These are phyloP conservation scores for Sporothrix pseudoabietina DNA, from an alignment of 2,329 filamentous ascomycete species.

Conservation along the genomic window DNA sequence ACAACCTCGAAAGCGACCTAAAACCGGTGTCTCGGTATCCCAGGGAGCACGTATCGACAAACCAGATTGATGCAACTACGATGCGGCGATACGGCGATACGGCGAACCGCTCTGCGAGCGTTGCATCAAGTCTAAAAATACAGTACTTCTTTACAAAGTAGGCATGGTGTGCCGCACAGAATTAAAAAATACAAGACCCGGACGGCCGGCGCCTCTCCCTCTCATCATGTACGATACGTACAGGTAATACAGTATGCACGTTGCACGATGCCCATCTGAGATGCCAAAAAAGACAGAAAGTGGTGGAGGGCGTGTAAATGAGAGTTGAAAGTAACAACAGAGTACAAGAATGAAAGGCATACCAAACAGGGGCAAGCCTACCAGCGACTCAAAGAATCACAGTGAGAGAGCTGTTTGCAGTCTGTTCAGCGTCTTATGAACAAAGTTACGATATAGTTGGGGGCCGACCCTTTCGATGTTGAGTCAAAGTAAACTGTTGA, in stretches of 20 bases:
- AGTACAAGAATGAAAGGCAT: conserved; percentile 1
- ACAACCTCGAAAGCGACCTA: not conserved
- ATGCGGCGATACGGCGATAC: not conserved
- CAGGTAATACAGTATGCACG: too few species aligned
- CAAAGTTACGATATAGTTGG: not conserved
- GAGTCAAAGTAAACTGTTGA: not conserved
- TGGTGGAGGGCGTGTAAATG: not conserved
- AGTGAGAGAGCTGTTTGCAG: not conserved
- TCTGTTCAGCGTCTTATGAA: not conserved
- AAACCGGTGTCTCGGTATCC: not conserved
- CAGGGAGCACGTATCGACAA: too few species aligned
- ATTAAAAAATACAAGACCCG: not conserved
- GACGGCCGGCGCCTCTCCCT: not conserved
- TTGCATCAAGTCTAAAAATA: not conserved
- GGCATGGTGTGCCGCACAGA: not conserved
- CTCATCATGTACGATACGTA: not conserved
- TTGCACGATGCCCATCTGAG: not conserved
- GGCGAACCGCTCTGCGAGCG: not conserved
- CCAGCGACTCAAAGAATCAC: too few species aligned
- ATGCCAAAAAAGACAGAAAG: not conserved
- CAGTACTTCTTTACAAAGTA: not conserved
- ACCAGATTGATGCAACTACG: too few species aligned
- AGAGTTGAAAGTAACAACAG: not conserved
- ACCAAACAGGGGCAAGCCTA: not conserved
- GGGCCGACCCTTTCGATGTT: not conserved